These are phyloP conservation scores for Neurospora discreta DNA, from an alignment of 495 filamentous ascomycete genomes.

Conservation along the genomic window DNA sequence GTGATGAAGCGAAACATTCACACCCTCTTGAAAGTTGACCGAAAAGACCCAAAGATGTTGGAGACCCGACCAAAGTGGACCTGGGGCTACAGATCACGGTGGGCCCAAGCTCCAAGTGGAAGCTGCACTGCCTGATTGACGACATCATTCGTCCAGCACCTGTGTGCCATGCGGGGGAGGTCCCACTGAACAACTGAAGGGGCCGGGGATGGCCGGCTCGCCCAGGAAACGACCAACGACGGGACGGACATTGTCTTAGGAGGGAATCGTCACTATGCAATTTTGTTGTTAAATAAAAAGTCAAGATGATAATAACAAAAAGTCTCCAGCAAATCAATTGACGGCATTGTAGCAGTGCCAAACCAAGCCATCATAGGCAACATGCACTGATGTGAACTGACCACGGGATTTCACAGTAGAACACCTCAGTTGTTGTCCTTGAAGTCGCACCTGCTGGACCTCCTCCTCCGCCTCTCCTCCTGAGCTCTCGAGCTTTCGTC, in stretches of 20 bases:
- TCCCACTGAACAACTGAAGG: not conserved
- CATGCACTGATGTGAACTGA: not conserved
- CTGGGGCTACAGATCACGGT: not conserved
- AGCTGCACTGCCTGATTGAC: not conserved
- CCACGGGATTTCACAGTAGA: not conserved
- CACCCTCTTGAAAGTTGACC: not conserved
- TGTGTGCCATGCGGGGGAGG: not conserved
- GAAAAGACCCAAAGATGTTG: not conserved
- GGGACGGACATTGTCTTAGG: not conserved
- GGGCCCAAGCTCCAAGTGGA: not conserved
- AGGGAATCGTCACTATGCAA: not conserved
- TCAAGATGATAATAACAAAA: not conserved
- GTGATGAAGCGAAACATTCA: not conserved
- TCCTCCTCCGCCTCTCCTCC: not conserved
- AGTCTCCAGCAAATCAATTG: not conserved
- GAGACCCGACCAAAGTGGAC: not conserved
- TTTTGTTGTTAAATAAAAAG: not conserved
- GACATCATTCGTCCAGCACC: not conserved
- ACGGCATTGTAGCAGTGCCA: not conserved
- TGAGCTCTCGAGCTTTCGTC: not conserved
- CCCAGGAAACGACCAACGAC: not conserved
- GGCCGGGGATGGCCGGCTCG: not conserved
- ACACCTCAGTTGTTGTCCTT: not conserved
- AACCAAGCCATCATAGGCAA: not conserved
- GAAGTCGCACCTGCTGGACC: not conserved